Percentiles rank a stretch among this genome's conserved stretches.
These are phyloP conservation scores for Trichoderma harzianum DNA, from an alignment of 2,329 filamentous ascomycete genomes.

Conservation along the genomic window DNA sequence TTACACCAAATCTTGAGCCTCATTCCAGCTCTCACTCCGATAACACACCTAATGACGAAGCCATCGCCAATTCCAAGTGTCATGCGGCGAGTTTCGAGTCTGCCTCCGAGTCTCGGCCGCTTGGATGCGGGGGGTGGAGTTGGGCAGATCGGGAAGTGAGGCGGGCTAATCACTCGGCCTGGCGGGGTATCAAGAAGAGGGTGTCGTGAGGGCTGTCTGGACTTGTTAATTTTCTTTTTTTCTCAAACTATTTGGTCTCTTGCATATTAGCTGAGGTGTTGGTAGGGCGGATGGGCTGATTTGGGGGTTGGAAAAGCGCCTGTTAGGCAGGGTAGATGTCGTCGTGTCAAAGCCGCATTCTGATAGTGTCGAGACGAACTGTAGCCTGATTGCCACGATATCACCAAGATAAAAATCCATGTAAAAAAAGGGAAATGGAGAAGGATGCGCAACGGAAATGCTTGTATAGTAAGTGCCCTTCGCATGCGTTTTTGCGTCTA, in stretches of 20 bases:
- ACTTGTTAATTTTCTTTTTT: not conserved
- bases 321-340: not conserved
- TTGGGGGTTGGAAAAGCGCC: not conserved
- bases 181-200: not conserved
- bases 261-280: not conserved
- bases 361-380: not conserved
- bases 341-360: not conserved
- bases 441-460: not conserved
- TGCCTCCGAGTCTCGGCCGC: slow-evolving; percentile 15
- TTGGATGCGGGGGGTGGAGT: slow-evolving; percentile 4
- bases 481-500: not conserved
- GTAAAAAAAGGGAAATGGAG: not conserved
- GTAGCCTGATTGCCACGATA: not conserved
- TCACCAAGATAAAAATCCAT: not conserved
- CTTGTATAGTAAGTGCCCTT: not conserved
- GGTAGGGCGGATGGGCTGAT: not conserved
- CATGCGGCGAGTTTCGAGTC: not conserved
- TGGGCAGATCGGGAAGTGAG: not conserved
- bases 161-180: not conserved
- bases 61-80: not conserved
- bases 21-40: not conserved
- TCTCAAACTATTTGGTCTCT: not conserved
- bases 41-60: not conserved
- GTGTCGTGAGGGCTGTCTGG: not conserved
- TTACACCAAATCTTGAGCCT: not conserved